A percentile compares a stretch with the other conserved stretches of the same genome.
Evolutionary conservation across 139 green algal genomes (phyloP).

Genomic region (Pleodorina starrii): DNA sequence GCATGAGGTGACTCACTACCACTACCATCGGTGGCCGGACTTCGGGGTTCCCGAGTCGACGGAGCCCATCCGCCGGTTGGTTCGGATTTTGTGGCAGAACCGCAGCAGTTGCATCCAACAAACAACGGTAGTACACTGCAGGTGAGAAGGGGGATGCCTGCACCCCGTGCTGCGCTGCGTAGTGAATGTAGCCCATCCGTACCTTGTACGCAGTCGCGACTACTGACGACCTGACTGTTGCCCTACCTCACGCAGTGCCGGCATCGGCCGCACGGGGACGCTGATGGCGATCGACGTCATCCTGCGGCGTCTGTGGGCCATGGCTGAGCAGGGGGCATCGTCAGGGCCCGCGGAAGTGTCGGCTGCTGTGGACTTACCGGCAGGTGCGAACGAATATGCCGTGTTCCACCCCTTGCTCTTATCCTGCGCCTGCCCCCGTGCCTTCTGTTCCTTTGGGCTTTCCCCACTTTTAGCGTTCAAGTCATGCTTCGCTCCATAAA

Average conservation of each 20-base stretch:
- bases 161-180: too few relatives aligned
- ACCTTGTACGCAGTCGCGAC: too few relatives aligned
- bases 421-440: neutral
- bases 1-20: slow-evolving; percentile 65
- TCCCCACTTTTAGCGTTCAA: too few relatives aligned
- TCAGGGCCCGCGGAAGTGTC: neutral
- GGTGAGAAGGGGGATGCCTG: neutral
- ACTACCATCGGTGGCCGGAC: slow-evolving; percentile 75
- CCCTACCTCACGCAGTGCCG: slow-evolving; percentile 57
- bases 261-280: slow-evolving; percentile 89
- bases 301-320: slow-evolving; percentile 68
- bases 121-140: slow-evolving; percentile 61
- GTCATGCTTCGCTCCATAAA: too few relatives aligned
- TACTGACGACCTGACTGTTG: too few relatives aligned
- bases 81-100: slow-evolving; percentile 53
- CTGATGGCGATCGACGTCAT: slow-evolving; percentile 87
- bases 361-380: slow-evolving; percentile 39
- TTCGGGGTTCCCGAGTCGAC: slow-evolving; percentile 67
- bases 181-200: too few relatives aligned
- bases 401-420: too few relatives aligned
- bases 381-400: neutral
- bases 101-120: slow-evolving; percentile 16
- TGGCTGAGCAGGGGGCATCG: slow-evolving; percentile 4
- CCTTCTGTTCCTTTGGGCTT: too few relatives aligned
- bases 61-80: slow-evolving; percentile 57